Base-by-base conservation (phyloP, 306 rosid genomes). In the Fragaria iinumae region DNA sequence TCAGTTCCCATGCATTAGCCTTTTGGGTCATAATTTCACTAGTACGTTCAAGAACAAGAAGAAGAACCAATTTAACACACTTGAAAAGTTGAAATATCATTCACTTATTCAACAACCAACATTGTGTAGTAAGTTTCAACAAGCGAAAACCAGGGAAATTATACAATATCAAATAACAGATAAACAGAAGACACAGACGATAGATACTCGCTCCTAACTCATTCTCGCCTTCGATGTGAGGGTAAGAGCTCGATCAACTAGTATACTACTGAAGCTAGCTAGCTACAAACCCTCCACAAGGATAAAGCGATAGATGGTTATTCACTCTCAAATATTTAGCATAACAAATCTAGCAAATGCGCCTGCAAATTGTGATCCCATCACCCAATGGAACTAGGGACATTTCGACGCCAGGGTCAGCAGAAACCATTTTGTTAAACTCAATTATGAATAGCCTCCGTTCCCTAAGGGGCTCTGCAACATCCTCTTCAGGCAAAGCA, bases 331-430 rank as follows among this genome's bases (percentile, higher is more conserved):
- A 20, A 6, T 18, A 1, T 53, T 14, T 49, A 49, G 55, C n/a
- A 20, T 53, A 8, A 20, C 12, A 53, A 2, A 53, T 20, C 7
- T 53, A 87, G 56, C 41, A 20, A 47, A 77, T 57, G 38, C 90
- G 87, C 81, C 74, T 84, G 79, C 90, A 88, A 48, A 88, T 78
- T 20, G 84, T 77, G 83, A 83, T 66, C 6, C 90, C 92, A 20
- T 90, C 92, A 1, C 95, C 95, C 12, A 83, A 18, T 0, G 95
- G 84, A 77, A 76, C 79, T 41, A 67, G 76, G 3, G 89, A 77
- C 18, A 88, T 71, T 73, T 79, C 75, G 3, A 88, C 38, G 1
- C 85, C 81, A 43, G 83, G 63, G 32, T 56, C 63, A 56, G 63
- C 29, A 56, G 32, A 21, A 56, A 56, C 63, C 32, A 56, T 11